Base-by-base conservation (phyloP, 768 basidiomycete genomes). In the Porphyrellus cyaneotinctus region DNA sequence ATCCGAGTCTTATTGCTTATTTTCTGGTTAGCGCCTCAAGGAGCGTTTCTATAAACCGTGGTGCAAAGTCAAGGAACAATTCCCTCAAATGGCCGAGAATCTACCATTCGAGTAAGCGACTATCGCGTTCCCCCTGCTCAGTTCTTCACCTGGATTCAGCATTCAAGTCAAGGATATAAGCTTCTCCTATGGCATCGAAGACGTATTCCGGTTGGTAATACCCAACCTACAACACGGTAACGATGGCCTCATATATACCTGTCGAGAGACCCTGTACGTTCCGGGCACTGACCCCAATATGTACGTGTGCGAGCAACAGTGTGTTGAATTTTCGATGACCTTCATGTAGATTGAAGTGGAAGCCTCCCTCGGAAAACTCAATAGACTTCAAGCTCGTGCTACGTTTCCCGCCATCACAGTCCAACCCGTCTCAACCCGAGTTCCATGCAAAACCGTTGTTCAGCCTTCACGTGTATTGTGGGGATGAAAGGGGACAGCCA, bases 161-260 rank as follows among this genome's bases (percentile, higher is more conserved):
- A 84, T 98, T 60, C 77, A 82, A 59, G 85, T 95, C 58, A 99
- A 99, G 67, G 81, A 83, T 37, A 93, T 95, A 72, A 83, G 82
- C 52, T 76, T 86, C 35, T 91, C 95, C 10, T 98, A 99, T 62
- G 82, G 84, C 50, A 83, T 94, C 47, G 87, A 91, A 49, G 83
- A 88, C 51, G 92, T 98, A 14, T 88, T 98, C 63, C 75, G 77
- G 28, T 75, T 86, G 45, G 88, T 94, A 55, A 87, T 99, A 42
- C 91, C 94, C 6, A 76, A 75, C 14, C 73, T 98, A 7, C 86
- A 92, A 58, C 97, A 99, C 63, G 93, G 84, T 5, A 95, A 88
- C 56, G 97, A 99, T 61, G 97, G 97, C 0, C 82, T 99, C 51
- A 95, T 99, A 61, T 99, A 97, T 67, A 98, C 97, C 1, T 88